phyloP scores from a whole-genome alignment of 176 grass and related monocot genomes.

The Thalia dealbata region DNA sequence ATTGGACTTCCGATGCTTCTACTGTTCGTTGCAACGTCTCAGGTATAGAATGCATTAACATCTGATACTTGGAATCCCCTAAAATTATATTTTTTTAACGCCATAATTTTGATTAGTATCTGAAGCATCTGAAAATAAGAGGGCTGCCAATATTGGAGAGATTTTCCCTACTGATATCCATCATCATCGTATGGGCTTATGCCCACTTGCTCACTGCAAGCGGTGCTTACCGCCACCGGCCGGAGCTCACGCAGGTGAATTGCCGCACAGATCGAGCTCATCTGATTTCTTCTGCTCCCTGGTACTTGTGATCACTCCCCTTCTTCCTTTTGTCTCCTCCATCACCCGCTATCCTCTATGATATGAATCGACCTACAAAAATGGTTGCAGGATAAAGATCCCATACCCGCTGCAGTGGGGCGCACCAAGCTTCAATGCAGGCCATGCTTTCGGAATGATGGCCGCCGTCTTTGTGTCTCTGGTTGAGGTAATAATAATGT shows the following conservation, averaged over 20 bases:
- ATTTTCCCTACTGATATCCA: slow-evolving; percentile 73
- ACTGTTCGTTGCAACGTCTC: slow-evolving; percentile 45
- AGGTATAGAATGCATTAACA: not conserved
- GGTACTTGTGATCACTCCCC: slow-evolving; percentile 25
- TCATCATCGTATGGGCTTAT: slow-evolving; percentile 61
- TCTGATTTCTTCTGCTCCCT: slow-evolving; percentile 81
- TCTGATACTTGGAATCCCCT: not conserved
- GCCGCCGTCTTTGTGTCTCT: slow-evolving; percentile 88
- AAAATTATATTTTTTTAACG: not conserved
- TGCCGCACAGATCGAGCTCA: slow-evolving; percentile 74
- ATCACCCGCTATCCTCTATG: not conserved
- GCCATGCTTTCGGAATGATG: slow-evolving; percentile 92
- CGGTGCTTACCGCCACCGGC: slow-evolving; percentile 67
- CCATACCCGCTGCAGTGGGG: slow-evolving; percentile 94
- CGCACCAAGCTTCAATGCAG: slow-evolving; percentile 75
- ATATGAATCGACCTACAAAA: not conserved
- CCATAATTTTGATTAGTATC: slow-evolving; percentile 36
- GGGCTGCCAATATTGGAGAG: slow-evolving; percentile 60
- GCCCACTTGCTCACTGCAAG: slow-evolving; percentile 72
- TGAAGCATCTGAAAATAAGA: slow-evolving; percentile 69
- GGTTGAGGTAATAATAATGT: slow-evolving; percentile 43
- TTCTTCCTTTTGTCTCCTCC: not conserved
- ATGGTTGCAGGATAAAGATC: slow-evolving; percentile 62
- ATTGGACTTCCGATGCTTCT: slow-evolving; percentile 82
- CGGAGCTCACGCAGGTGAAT: slow-evolving; percentile 46